Evolutionary conservation across 352 stramenopile genomes (phyloP).

Genomic region (Aphanomyces astaci): DNA sequence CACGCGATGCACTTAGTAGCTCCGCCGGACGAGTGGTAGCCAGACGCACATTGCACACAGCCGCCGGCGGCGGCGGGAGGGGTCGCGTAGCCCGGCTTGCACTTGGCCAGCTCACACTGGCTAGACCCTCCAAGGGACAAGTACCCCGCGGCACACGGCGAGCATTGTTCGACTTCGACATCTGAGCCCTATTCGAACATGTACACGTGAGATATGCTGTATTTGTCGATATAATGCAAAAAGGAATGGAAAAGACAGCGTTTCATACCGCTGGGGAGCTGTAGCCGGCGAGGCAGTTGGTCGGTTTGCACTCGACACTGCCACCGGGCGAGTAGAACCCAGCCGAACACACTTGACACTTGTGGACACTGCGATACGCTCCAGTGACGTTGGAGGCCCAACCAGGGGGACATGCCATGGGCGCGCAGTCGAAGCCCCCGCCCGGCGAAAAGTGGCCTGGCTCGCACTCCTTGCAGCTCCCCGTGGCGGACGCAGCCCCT

Average conservation of each 20-base stretch:
- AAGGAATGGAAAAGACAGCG: background rate
- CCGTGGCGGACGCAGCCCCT: conserved; percentile 21
- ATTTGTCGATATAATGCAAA: background rate
- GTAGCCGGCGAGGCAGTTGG: conserved; percentile 30
- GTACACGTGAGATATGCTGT: too few species aligned
- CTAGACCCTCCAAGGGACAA: conserved; percentile 1
- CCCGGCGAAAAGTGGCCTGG: conserved; percentile 36
- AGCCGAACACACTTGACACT: conserved; percentile 34
- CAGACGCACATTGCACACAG: conserved; percentile 31
- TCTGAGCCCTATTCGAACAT: conserved; percentile 15
- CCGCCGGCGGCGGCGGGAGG: conserved; percentile 26
- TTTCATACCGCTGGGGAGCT: conserved; percentile 9
- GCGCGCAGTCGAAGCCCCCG: conserved; percentile 40
- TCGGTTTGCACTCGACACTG: conserved; percentile 32
- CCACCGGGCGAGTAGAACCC: conserved; percentile 36
- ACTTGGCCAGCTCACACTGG: background rate
- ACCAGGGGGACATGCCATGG: conserved; percentile 30
- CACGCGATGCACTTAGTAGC: conserved; percentile 31
- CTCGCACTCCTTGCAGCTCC: conserved; percentile 39
- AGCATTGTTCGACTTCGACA: background rate
- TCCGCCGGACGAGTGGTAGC: conserved; percentile 35
- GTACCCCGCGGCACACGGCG: conserved; percentile 7
- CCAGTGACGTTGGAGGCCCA: conserved; percentile 36
- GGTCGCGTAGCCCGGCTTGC: conserved; percentile 24
- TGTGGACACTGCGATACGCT: conserved; percentile 23